Evolutionary conservation across 2,329 filamentous ascomycete genomes (phyloP), one percentile per base, ranked within the genome.

Genomic region (Exophiala sp.): DNA sequence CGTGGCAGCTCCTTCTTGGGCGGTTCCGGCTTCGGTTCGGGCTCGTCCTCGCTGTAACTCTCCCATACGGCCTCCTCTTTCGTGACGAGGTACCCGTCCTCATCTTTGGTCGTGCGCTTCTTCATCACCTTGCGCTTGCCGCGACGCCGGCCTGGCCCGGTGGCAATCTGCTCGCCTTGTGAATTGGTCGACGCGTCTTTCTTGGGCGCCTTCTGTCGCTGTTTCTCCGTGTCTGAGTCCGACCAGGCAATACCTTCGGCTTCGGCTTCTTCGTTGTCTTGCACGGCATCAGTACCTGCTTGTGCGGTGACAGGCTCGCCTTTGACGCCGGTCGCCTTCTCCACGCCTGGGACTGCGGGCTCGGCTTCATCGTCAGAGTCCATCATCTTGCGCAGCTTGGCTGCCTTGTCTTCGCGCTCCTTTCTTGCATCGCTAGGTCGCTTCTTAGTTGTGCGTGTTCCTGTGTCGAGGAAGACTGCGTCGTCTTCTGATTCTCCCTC

Each of bases 1-100:
- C 75, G 71, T 1, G 74, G 75, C 43, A 35, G 18, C 6, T 47
- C 50, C 24, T 54, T 57, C 42, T 41, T 52, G 11, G 21, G 20
- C 36, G 42, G 50, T 62, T 41, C 62, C 66, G 80, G 77, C 7
- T 73, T 70, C 3, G 74, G 70, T 32, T 77, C 77, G 18, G 85
- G 81, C 61, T 96, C 91, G 60, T 95, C 91, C 68, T 96, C 91
- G 0, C 90, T 95, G 73, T 95, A 96, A 0, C 88, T 92, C 69
- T 96, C 91, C 91, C 91, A 96, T 0, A 80, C 86, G 0, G 81
- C 73, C 66, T 95, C 90, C 71, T 95, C 88, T 61, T 86, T 87
- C 1, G 91, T 96, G 32, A 96, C 91, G 56, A 96, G 80, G 69
- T 95, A 96, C 5, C 91, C 91, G 60, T 96, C 87, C 46, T 91